These are phyloP conservation scores for Luvunga scandens DNA, from an alignment of 345 rosid genomes.

Conservation along the genomic window DNA sequence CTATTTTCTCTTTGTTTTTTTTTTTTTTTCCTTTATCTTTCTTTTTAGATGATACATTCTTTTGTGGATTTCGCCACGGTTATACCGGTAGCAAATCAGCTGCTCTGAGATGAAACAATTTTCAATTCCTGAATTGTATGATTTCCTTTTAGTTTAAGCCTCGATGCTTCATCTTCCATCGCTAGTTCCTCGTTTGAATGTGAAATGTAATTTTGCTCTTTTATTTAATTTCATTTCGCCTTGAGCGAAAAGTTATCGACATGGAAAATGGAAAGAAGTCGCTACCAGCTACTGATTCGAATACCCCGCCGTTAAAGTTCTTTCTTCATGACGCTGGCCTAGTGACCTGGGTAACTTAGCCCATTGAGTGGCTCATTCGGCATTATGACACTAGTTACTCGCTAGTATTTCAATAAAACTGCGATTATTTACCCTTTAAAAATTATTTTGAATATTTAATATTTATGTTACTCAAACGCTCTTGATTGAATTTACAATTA, in stretches of 20 bases:
- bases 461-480: too few relatives aligned
- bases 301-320: neutral
- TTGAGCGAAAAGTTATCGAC: neutral
- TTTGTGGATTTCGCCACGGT: neutral
- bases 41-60: neutral
- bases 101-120: neutral
- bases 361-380: too few relatives aligned
- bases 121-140: too few relatives aligned
- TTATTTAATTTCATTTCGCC: neutral
- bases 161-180: neutral
- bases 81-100: conserved; percentile 12
- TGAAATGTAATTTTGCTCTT: neutral
- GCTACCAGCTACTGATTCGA: neutral
- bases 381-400: too few relatives aligned
- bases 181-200: neutral
- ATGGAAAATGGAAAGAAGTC: neutral
- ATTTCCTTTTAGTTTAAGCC: neutral
- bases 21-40: neutral
- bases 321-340: neutral
- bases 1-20: neutral
- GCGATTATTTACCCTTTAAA: too few relatives aligned
- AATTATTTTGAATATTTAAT: too few relatives aligned
- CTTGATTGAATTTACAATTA: too few relatives aligned
- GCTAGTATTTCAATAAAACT: too few relatives aligned
- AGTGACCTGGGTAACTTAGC: too few relatives aligned